Conservation (phyloP, 257 asterid genomes). For the Misopates orontium region DNA sequence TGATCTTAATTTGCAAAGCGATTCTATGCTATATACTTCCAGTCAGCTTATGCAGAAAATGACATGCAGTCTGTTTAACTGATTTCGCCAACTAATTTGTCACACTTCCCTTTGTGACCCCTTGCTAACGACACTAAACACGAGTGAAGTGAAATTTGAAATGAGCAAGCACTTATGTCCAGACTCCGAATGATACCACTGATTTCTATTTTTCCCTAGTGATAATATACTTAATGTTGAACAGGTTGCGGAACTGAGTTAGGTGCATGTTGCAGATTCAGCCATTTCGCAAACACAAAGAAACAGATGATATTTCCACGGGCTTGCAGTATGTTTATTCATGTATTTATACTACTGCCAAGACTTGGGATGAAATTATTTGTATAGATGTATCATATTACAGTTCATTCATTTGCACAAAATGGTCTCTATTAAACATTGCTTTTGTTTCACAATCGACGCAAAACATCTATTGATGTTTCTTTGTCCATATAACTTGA, state of each 20-base stretch:
- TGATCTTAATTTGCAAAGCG: neutral
- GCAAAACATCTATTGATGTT: neutral
- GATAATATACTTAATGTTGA: conserved; percentile 7
- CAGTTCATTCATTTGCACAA: conserved; percentile 9
- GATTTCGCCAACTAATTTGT: neutral
- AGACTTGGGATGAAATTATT: neutral
- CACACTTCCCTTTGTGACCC: neutral
- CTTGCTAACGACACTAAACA: too few relatives aligned
- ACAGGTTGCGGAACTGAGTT: conserved; percentile 41
- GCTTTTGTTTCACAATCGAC: neutral
- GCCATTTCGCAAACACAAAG: conserved; percentile 14
- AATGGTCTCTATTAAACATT: neutral
- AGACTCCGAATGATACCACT: neutral
- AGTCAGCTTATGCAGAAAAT: conserved; percentile 3
- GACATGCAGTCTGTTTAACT: conserved; percentile 4
- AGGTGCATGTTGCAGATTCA: conserved; percentile 15
- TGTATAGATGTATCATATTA: conserved; percentile 30
- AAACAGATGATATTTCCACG: conserved; percentile 15
- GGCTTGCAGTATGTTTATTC: conserved; percentile 16
- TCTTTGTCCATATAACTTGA: neutral
- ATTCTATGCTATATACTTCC: neutral
- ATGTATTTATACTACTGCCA: conserved; percentile 22
- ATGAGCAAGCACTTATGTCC: neutral
- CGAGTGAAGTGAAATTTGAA: neutral
- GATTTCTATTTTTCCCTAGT: conserved; percentile 10